These are phyloP conservation scores for Purpureocillium takamizusanense DNA, from an alignment of 2,329 filamentous ascomycete species.

Conservation along the genomic window DNA sequence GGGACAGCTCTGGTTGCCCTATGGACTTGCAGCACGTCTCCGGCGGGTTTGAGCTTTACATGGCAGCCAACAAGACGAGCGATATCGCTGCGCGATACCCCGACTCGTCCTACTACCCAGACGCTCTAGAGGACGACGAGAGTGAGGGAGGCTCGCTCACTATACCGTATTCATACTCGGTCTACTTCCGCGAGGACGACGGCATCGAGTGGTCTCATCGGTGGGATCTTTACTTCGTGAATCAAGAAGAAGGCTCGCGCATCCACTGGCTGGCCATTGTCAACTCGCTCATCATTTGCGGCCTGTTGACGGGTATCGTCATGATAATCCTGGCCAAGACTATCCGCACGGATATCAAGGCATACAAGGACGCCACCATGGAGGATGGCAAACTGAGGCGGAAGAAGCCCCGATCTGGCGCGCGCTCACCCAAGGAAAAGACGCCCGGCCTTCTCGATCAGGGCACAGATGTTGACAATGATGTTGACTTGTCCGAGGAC, in stretches of 20 bases:
- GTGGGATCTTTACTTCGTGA: slow-evolving; percentile 86
- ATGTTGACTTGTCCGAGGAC: slow-evolving; percentile 42
- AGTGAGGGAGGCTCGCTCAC: slow-evolving; percentile 58
- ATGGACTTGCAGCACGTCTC: slow-evolving; percentile 53
- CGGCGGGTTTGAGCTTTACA: slow-evolving; percentile 59
- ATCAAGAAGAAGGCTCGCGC: slow-evolving; percentile 71
- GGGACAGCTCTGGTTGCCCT: slow-evolving; percentile 59
- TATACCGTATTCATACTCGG: slow-evolving; percentile 81
- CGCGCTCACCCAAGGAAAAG: slow-evolving; percentile 34
- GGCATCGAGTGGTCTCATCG: slow-evolving; percentile 73
- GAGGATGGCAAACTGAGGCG: slow-evolving; percentile 60
- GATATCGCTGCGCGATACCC: slow-evolving; percentile 37
- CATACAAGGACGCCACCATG: slow-evolving; percentile 53
- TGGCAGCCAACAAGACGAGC: slow-evolving; percentile 53
- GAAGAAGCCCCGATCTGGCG: slow-evolving; percentile 31
- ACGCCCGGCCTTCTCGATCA: slow-evolving; percentile 52
- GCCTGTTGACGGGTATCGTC: slow-evolving; percentile 68
- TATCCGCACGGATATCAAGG: slow-evolving; percentile 69
- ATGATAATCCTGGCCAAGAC: slow-evolving; percentile 75
- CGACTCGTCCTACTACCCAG: slow-evolving; percentile 49
- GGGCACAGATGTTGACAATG: slow-evolving; percentile 40
- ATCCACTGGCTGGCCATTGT: slow-evolving; percentile 86
- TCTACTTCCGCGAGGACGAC: slow-evolving; percentile 80
- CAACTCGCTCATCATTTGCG: slow-evolving; percentile 78
- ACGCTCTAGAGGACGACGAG: slow-evolving; percentile 31